Evolutionary conservation across 352 stramenopile genomes (phyloP).

Genomic region (Phytophthora pluvialis): DNA sequence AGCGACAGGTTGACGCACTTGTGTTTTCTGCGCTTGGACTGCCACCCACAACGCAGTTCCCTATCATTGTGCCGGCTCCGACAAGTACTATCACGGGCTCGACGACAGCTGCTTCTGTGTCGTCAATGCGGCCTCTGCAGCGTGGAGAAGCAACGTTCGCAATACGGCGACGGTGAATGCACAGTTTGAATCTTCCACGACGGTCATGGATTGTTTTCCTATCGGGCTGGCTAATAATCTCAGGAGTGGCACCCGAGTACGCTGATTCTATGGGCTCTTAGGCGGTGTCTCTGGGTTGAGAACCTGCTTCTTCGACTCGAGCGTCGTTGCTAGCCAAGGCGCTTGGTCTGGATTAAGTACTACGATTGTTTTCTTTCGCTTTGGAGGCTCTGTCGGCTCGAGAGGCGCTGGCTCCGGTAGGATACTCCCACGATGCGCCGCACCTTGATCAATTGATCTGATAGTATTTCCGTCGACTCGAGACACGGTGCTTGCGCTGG

Average conservation of each 20-base stretch:
- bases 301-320: slow-evolving; percentile 5
- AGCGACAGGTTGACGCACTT: slow-evolving; percentile 26
- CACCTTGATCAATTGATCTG: slow-evolving; percentile 4
- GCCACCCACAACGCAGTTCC: slow-evolving; percentile 30
- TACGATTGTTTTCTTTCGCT: slow-evolving; percentile 43
- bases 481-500: neutral
- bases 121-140: slow-evolving; percentile 21
- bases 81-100: neutral
- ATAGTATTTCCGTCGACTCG: neutral
- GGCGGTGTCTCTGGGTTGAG: slow-evolving; percentile 1
- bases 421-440: slow-evolving; percentile 30
- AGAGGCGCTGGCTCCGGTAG: slow-evolving; percentile 20
- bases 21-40: slow-evolving; percentile 33
- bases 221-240: neutral
- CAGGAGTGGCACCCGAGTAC: neutral
- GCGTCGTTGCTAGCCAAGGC: slow-evolving; percentile 41
- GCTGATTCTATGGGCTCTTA: slow-evolving; percentile 19
- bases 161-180: slow-evolving; percentile 26
- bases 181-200: neutral
- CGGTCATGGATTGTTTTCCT: neutral
- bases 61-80: slow-evolving; percentile 3
- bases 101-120: neutral
- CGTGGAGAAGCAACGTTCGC: slow-evolving; percentile 27
- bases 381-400: slow-evolving; percentile 18
- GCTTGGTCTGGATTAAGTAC: slow-evolving; percentile 53